Percentiles rank a stretch among this genome's conserved stretches.
Conservation (phyloP, 1,284 basidiomycete species). For the Sanghuangporus baumii region DNA sequence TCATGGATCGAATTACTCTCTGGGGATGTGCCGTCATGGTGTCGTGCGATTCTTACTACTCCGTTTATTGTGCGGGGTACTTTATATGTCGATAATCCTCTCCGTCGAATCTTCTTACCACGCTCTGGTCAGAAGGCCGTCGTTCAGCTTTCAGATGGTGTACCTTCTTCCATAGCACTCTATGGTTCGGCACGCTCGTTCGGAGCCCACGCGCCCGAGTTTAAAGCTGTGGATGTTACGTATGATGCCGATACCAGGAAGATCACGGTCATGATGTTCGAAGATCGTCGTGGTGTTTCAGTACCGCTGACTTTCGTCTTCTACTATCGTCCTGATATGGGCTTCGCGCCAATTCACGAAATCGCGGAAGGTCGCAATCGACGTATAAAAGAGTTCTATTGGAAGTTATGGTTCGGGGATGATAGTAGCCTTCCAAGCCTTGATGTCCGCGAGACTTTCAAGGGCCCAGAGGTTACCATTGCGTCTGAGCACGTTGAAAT, state of each 20-base stretch:
- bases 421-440: conserved; percentile 71
- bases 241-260: conserved; percentile 49
- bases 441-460: conserved; percentile 73
- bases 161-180: conserved; percentile 53
- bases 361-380: conserved; percentile 79
- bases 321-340: conserved; percentile 83
- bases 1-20: conserved; percentile 86
- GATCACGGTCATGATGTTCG: conserved; percentile 79
- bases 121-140: conserved; percentile 75
- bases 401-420: conserved; percentile 94
- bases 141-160: conserved; percentile 42
- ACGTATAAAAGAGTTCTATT: conserved; percentile 95
- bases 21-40: conserved; percentile 79
- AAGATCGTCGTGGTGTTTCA: conserved; percentile 74
- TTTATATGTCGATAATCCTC: conserved; percentile 84
- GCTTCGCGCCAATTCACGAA: conserved; percentile 93
- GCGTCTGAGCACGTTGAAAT: conserved; percentile 72
- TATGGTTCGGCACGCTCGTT: conserved; percentile 80
- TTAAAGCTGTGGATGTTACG: conserved; percentile 80
- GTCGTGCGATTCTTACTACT: conserved; percentile 80
- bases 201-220: conserved; percentile 65
- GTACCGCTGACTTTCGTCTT: conserved; percentile 84
- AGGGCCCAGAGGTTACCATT: conserved; percentile 79
- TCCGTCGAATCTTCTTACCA: conserved; percentile 83
- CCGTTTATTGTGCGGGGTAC: conserved; percentile 81